These are phyloP conservation scores for Cajanus cajan DNA, from an alignment of 306 rosid species.

Conservation along the genomic window DNA sequence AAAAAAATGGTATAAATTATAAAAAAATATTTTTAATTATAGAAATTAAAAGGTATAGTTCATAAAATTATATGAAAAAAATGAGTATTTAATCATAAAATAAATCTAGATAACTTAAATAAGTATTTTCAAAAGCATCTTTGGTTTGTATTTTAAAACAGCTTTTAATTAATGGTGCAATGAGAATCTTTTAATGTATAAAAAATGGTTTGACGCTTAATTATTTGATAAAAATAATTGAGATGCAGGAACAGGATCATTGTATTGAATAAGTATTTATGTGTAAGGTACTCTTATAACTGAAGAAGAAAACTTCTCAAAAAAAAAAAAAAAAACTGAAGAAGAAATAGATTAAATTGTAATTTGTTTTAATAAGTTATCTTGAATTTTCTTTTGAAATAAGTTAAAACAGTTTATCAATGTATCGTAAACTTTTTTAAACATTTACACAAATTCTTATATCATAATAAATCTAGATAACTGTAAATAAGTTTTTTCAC, in stretches of 20 bases:
- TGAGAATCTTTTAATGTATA: neutral
- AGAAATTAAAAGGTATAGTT: too few relatives aligned
- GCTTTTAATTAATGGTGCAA: neutral
- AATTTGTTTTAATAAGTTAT: neutral
- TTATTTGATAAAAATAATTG: neutral
- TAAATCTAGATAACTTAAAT: neutral
- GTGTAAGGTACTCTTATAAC: neutral
- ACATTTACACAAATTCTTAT: too few relatives aligned
- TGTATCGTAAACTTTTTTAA: too few relatives aligned
- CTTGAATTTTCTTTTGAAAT: too few relatives aligned
- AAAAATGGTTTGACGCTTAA: neutral
- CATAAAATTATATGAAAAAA: too few relatives aligned
- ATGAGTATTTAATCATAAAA: too few relatives aligned
- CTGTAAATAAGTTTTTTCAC: neutral
- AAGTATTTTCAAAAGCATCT: neutral
- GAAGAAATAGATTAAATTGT: too few relatives aligned
- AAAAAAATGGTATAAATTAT: too few relatives aligned
- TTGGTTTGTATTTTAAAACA: neutral
- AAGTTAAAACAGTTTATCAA: neutral
- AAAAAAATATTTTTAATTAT: too few relatives aligned
- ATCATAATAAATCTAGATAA: neutral
- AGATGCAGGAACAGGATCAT: neutral
- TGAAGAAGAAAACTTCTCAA: neutral
- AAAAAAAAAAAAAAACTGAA: too few relatives aligned
- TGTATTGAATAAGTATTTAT: neutral